phyloP scores from a whole-genome alignment of 257 asterid genomes.

The Fraxinus pennsylvanica region DNA sequence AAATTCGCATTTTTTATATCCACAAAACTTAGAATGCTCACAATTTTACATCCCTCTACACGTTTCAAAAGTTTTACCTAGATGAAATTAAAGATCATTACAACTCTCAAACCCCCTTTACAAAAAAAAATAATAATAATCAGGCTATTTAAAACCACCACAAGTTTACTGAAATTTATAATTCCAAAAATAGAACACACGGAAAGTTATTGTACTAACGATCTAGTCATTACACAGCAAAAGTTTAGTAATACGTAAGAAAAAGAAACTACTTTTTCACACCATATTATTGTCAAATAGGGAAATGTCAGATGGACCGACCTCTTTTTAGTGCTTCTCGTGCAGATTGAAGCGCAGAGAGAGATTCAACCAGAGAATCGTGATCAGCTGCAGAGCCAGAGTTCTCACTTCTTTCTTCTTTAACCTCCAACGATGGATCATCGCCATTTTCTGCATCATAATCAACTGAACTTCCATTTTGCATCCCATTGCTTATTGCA shows the following conservation, averaged over 20 bases:
- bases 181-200: background rate
- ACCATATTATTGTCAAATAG: conserved; percentile 5
- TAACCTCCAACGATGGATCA: conserved; percentile 49
- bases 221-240: background rate
- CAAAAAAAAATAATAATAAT: background rate
- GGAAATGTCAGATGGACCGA: conserved; percentile 27
- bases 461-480: conserved; percentile 42
- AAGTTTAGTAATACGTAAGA: background rate
- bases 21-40: background rate
- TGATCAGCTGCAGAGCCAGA: conserved; percentile 40
- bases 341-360: conserved; percentile 51
- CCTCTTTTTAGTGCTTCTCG: conserved; percentile 71
- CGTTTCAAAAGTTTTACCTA: background rate
- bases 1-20: background rate
- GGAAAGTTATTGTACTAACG: background rate
- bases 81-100: background rate
- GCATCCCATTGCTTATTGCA: conserved; percentile 46
- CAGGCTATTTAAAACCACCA: background rate
- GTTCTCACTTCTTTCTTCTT: conserved; percentile 53
- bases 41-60: background rate
- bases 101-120: background rate
- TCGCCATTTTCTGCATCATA: conserved; percentile 58
- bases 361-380: conserved; percentile 55
- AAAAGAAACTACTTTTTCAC: no score
- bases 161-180: background rate